These are phyloP conservation scores for Suhomyces kunorum DNA, from an alignment of 1,139 yeast genomes.

Conservation along the genomic window DNA sequence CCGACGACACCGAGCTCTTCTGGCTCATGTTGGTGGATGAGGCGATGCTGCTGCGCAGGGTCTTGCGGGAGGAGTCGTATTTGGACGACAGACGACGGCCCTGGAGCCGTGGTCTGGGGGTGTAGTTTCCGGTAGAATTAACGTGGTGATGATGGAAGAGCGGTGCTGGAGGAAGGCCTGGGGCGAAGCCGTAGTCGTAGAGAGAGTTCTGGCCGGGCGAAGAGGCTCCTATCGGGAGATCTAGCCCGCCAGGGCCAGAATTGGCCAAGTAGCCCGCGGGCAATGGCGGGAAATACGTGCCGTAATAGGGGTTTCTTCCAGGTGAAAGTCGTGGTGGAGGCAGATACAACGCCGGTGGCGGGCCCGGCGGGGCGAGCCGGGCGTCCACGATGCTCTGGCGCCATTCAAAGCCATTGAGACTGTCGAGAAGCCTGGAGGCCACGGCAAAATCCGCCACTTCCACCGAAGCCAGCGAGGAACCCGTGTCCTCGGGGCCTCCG, in stretches of 20 bases:
- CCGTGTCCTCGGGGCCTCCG: conserved; percentile 2
- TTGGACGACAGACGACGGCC: conserved; percentile 14
- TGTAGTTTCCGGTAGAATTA: not conserved
- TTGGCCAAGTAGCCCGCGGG: not conserved
- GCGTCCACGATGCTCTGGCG: conserved; percentile 23
- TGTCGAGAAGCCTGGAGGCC: conserved; percentile 20
- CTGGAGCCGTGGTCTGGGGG: conserved; percentile 9
- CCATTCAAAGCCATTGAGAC: conserved; percentile 33
- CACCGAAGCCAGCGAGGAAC: conserved; percentile 15
- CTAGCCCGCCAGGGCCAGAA: not conserved
- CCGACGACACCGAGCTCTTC: conserved; percentile 16
- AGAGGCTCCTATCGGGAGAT: not conserved
- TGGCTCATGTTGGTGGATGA: conserved; percentile 8
- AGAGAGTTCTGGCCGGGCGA: not conserved
- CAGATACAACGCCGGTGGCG: not conserved
- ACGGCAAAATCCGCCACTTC: conserved; percentile 21
- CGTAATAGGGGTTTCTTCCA: not conserved
- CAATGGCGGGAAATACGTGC: not conserved
- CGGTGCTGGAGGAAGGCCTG: not conserved
- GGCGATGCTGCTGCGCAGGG: conserved; percentile 17
- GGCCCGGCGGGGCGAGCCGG: conserved; percentile 3
- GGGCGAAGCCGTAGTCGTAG: not conserved
- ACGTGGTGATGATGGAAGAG: not conserved
- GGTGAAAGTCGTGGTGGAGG: not conserved
- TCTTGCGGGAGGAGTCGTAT: conserved; percentile 15